Base-by-base conservation (phyloP, 2,329 filamentous ascomycete species). In the Sordariomycetes sp. region DNA sequence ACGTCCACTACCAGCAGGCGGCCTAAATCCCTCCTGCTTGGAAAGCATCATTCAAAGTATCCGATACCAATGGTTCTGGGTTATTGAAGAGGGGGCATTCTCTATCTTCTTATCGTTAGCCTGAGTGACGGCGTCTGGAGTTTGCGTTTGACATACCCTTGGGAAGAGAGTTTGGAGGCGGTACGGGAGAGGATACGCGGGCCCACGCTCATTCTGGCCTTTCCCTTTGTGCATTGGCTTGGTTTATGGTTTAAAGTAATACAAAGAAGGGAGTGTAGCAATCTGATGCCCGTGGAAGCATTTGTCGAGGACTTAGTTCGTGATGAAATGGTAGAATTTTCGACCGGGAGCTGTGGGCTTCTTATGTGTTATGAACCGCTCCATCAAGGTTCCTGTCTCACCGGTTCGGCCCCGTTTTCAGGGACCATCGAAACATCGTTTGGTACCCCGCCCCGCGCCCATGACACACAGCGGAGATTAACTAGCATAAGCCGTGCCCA, bases 1-100 rank as follows among this genome's bases (percentile, higher is more conserved):
- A 64, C 52, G 60, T 63, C 7, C 60, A 64, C 22, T 60, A 62
- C 48, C 62, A 61, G 24, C 34, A 56, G 7, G 50, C 56, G 10
- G 58, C 32, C 10, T 34, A 53, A 35, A 48, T 32, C 28, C 28
- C 8, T 8, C 22, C 6, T 54, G 51, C 4, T 52, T 25, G 3
- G 42, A 20, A 22, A 20, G 24, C 8, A 10, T 24, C 45, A 22
- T 50, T 22, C 6, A 24, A 50, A 22, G 7, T 22, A 24, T 20
- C 6, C 12, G 20, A 22, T 50, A 24, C 10, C 3, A 20, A 20
- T 50, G 10, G n/a, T 8, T 50, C 24, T 22, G 20, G 17, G 12
- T 39, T 12, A 12, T 13, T 12, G 36, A 39, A 10, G 12, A 13
- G 22, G 10, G 45, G 10, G 10, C 17, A 24, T 24, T 20, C 3